These are phyloP conservation scores for Beauveria bassiana DNA, from an alignment of 2,329 filamentous ascomycete genomes.

Conservation along the genomic window DNA sequence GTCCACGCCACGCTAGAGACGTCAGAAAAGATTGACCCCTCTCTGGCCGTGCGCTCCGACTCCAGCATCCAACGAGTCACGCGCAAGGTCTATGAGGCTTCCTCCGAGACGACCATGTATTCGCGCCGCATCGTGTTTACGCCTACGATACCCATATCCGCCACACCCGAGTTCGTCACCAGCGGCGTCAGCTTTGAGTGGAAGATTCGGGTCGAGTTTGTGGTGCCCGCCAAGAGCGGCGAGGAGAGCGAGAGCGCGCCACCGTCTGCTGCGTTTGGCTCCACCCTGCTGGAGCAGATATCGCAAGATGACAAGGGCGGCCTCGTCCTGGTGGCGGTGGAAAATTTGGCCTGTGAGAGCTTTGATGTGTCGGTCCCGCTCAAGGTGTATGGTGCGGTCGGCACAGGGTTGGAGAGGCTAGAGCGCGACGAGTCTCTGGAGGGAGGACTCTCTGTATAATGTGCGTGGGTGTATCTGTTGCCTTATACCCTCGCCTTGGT, in stretches of 20 bases:
- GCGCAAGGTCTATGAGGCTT: constrained; percentile 67
- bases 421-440: constrained; percentile 48
- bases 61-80: constrained; percentile 84
- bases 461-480: not conserved
- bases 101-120: constrained; percentile 77
- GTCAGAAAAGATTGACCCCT: constrained; percentile 71
- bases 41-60: constrained; percentile 74
- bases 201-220: constrained; percentile 87
- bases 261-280: constrained; percentile 18
- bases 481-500: not conserved
- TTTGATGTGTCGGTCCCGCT: constrained; percentile 85
- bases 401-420: constrained; percentile 47
- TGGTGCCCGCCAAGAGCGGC: constrained; percentile 55
- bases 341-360: constrained; percentile 75
- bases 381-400: constrained; percentile 64
- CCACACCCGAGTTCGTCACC: constrained; percentile 87
- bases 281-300: constrained; percentile 67
- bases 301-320: constrained; percentile 71
- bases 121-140: constrained; percentile 71
- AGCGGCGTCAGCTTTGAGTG: constrained; percentile 81
- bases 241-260: constrained; percentile 17
- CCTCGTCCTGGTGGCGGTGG: constrained; percentile 64
- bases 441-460: constrained; percentile 34
- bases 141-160: constrained; percentile 72
- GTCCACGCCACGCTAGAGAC: constrained; percentile 81